Evolutionary conservation across 129 eudicot genomes (phyloP), one percentile per base, ranked within the genome.

Genomic region (Rutidosis leptorrhynchoides): DNA sequence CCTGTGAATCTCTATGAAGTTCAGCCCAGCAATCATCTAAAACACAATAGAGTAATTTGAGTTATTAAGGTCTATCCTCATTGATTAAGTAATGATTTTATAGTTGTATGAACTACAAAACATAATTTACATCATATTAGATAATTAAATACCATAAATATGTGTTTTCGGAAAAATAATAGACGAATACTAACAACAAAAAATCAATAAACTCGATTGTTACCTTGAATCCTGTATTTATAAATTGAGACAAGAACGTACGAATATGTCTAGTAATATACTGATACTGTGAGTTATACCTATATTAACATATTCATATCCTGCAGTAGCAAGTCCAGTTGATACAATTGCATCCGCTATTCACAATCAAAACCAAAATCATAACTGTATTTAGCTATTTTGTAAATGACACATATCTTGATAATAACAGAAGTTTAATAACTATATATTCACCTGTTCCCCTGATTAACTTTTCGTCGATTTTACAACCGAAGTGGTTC

Each of bases 1-100:
- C 97, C 88, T 85, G 3, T 37, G 96, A 83, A 62, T 91, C 96
- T 79, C 97, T 83, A 61, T 87, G 72, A 6, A 76, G 76, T 70
- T 91, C 97, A 4, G 88, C 97, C 97, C 97, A 91, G 65, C 97
- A 91, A 80, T 91, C 97, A 81, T 91, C 97, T 91, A 73, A 53
- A 53, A 69, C 51, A 78, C 10, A 24, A 46, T n/a, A n/a, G n/a
- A n/a, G n/a, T n/a, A n/a, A n/a, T n/a, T 40, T 12, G 62, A 58
- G 65, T 20, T 9, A 55, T 7, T 21, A n/a, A n/a, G n/a, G n/a
- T n/a, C n/a, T 30, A 40, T 40, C n/a, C 46, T 40, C n/a, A 40
- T 10, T 40, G 46, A 40, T 2, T 17, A 20, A 26, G 24, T 15
- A 26, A 28, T 45, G 19, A 40, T 16, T 6, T 77, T 28, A 45